Base-by-base conservation (phyloP, 1,284 basidiomycete species). In the Porphyrellus sp. region DNA sequence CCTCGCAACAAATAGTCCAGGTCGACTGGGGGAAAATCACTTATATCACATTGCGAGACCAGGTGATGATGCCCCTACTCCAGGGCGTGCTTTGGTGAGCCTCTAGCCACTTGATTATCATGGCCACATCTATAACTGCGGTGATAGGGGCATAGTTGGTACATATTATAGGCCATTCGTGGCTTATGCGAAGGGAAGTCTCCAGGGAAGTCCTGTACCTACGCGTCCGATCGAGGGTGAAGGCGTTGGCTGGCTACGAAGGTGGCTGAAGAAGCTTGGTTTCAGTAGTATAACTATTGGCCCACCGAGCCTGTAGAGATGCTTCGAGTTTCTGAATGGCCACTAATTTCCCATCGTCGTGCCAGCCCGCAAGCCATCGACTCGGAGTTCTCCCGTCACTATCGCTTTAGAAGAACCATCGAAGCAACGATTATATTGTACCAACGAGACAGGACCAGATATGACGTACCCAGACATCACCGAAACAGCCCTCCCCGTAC, bases 41-140 rank as follows among this genome's bases (percentile, higher is more conserved):
- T 9, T 88, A 83, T 80, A 71, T 86, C 45, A 88, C 86, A 16
- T 60, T 77, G 8, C 73, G 82, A 50, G 86, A 89, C 69, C 86
- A 89, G 61, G 70, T 89, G 39, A 68, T 89, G 55, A 80, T 79
- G 57, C 86, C 86, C 3, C 64, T 89, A 16, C 44, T 84, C 28
- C 86, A 89, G 63, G 87, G 86, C n/a, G 73, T 78, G n/a, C 60
- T 86, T 23, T 86, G 86, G 86, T 86, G 57, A 52, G 76, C 30
- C 34, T 25, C 11, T 34, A 47, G 23, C 9, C 8, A 9, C 30
- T 30, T 23, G 12, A 44, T 37, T 6, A 12, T 46, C 38, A 39
- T 25, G 28, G 28, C 46, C 30, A 4, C 39, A 25, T 38, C 47
- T 30, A 52, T 58, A 24, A 54, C 52, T 23, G 9, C 38, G 39